Base-by-base conservation (phyloP, 2,329 filamentous ascomycete genomes). In the Esteya vermicola region DNA sequence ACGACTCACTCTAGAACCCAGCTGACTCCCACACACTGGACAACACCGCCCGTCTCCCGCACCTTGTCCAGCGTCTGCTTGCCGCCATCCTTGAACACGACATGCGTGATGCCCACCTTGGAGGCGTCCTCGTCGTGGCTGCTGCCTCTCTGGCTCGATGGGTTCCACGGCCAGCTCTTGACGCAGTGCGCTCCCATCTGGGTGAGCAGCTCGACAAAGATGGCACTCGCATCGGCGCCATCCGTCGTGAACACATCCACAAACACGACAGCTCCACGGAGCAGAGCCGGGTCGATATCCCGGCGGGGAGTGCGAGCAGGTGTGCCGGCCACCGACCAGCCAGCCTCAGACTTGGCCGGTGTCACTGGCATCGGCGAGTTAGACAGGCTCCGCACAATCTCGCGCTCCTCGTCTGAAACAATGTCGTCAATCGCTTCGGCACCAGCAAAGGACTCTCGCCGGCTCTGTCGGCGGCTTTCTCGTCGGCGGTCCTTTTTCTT, bases 11-110 rank as follows among this genome's bases (percentile, higher is more conserved):
- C 85, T 46, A 93, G 69, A 40, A 91, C 81, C 85, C 85, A 94
- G 48, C 78, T 78, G 35, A 93, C 81, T 37, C 85, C 85, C 41
- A 94, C 85, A 59, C 85, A 93, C 50, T 84, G 78, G 28, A 94
- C 82, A 23, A 83, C 66, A 6, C 84, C 84, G 13, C 72, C 69
- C 30, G 74, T 78, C 50, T 80, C 72, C 42, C 76, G 69, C 7
- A 89, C 80, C 59, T 86, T 93, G 54, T 93, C 80, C 48, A 94
- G 60, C 1, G 85, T 93, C 21, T 79, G 69, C 52, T 80, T 78
- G 32, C 78, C 78, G 34, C 86, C 86, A 52, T 93, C 86, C 57
- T 93, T 94, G 65, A 78, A 94, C 7, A 94, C 75, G 8, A 94
- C 82, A 53, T 94, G 86, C 0, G 85, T 93, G 50, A 93, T 84